Conservation (phyloP, 352 stramenopile genomes). For the Phytophthora sojae region DNA sequence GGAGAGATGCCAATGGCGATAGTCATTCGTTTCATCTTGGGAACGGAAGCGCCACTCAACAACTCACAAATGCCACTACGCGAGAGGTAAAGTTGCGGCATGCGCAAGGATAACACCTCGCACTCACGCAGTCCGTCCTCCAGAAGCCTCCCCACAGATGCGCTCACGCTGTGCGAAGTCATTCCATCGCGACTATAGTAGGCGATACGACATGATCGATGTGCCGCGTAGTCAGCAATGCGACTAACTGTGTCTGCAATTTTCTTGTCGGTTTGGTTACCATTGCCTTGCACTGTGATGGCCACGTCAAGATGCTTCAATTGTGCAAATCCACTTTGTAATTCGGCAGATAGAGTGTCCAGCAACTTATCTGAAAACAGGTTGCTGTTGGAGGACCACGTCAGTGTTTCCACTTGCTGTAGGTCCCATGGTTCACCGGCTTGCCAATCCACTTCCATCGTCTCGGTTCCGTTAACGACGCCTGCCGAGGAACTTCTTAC, state of each 20-base stretch:
- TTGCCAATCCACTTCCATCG: conserved; percentile 39
- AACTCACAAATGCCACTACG: conserved; percentile 21
- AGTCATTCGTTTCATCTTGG: conserved; percentile 38
- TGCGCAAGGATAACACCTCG: conserved; percentile 47
- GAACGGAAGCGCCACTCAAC: conserved; percentile 15
- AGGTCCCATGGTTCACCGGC: conserved; percentile 50
- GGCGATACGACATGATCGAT: conserved; percentile 31
- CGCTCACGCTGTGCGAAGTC: conserved; percentile 25
- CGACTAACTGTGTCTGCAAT: conserved; percentile 25
- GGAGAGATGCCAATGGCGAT: conserved; percentile 22
- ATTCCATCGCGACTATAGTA: conserved; percentile 6
- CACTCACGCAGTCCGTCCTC: conserved; percentile 53
- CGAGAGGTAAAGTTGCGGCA: conserved; percentile 32
- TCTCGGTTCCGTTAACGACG: not conserved
- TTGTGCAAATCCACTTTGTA: conserved; percentile 59
- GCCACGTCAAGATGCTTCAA: conserved; percentile 61
- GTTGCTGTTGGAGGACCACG: conserved; percentile 28
- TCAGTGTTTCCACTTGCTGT: conserved; percentile 51
- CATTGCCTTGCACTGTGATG: conserved; percentile 16
- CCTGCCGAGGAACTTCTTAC: conserved; percentile 17
- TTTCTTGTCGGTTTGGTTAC: conserved; percentile 13
- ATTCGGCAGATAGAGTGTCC: conserved; percentile 49
- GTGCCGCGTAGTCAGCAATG: conserved; percentile 36
- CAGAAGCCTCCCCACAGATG: conserved; percentile 45
- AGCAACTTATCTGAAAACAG: conserved; percentile 40